Evolutionary conservation across 2,329 filamentous ascomycete genomes (phyloP), one percentile per base, ranked within the genome.

Genomic region (Fusarium zealandicum): DNA sequence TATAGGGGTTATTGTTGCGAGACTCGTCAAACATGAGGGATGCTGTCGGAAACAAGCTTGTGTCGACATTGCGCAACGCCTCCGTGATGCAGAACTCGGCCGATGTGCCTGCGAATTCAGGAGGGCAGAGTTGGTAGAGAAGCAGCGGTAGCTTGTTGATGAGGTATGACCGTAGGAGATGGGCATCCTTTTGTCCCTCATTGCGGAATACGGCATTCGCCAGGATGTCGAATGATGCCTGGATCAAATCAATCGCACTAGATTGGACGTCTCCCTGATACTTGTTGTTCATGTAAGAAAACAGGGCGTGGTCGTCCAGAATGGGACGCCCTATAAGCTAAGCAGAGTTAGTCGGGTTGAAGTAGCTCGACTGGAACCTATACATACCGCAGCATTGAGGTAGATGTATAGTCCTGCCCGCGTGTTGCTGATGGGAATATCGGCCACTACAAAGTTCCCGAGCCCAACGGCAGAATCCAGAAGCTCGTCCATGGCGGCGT

Each of bases 221-320:
- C 13, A 99, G 79, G 5, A 96, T 83, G 66, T 98, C 93, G 68
- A 99, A 98, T 0, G 92, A 88, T 2, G 92, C 91, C 9, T 93
- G 83, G 35, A 98, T 89, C 2, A 98, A 80, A 66, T 97, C 92
- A 47, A 92, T 85, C 0, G 90, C 86, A 37, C 92, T 86, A 11
- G 84, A 82, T 72, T 93, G 89, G 35, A 90, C 82, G 66, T 96
- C 90, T 32, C 89, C 89, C 83, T 92, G 27, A 69, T 96, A 97
- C 70, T 93, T 84, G 63, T 93, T 91, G 65, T 92, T 87, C 35
- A 98, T 75, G 73, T 93, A 95, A 42, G 84, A 90, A 62, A 95
- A 86, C 10, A 98, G 80, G 20, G 84, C 82, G 45, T 81, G 79
- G 66, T 98, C 93, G 67, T 98, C 93, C 25, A 96, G 84, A 17